Evolutionary conservation across 2,329 filamentous ascomycete species (phyloP).

Genomic region (Verticillium albo-atrum): DNA sequence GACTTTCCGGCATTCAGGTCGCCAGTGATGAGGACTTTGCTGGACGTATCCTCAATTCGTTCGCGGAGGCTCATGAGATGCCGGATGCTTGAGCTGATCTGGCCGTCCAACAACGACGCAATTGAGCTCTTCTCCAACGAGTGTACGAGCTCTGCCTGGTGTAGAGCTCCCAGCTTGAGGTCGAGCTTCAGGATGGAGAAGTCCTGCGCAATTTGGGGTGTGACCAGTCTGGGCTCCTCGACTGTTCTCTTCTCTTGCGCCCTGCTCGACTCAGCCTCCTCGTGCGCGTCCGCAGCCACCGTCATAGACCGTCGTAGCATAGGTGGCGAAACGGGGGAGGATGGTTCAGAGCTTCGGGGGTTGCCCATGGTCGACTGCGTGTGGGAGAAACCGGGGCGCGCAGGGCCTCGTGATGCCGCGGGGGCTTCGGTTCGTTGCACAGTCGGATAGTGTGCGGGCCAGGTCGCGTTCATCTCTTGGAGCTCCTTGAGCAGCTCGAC

Average conservation of each 20-base stretch:
- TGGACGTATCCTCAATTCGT: conserved; percentile 93
- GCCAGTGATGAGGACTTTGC: conserved; percentile 93
- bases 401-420: conserved; percentile 38
- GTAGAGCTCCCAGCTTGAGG: conserved; percentile 79
- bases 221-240: conserved; percentile 77
- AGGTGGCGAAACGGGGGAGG: conserved; percentile 39
- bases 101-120: conserved; percentile 84
- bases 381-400: conserved; percentile 59
- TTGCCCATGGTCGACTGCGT: conserved; percentile 57
- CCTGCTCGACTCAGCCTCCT: conserved; percentile 67
- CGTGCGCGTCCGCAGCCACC: conserved; percentile 43
- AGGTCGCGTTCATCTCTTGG: conserved; percentile 83
- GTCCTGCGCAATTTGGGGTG: conserved; percentile 89
- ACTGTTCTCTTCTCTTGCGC: conserved; percentile 55
- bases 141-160: conserved; percentile 88
- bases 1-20: conserved; percentile 97
- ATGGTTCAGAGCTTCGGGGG: conserved; percentile 27
- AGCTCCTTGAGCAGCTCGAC: conserved; percentile 79
- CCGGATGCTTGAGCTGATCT: conserved; percentile 89
- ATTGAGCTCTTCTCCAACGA: conserved; percentile 91
- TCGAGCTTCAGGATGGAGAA: conserved; percentile 95
- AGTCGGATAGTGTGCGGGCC: conserved; percentile 94
- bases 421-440: conserved; percentile 57
- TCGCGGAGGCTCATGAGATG: conserved; percentile 84
- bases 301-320: conserved; percentile 68